These are phyloP conservation scores for Aspergillus tubingensis DNA, from an alignment of 2,329 filamentous ascomycete genomes.

Conservation along the genomic window DNA sequence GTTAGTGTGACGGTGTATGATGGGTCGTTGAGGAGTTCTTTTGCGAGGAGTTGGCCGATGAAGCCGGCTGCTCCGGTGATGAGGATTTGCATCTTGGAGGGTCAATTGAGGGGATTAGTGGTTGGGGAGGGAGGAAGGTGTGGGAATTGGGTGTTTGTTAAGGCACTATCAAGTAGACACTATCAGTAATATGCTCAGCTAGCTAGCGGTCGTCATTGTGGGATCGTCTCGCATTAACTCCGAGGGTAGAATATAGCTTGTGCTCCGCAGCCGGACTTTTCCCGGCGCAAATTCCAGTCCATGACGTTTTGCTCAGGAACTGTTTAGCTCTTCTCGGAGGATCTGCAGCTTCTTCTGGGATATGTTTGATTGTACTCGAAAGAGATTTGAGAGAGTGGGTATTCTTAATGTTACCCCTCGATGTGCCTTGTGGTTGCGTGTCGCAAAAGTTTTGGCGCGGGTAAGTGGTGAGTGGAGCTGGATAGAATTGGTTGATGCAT, in stretches of 20 bases:
- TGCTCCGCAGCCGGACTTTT: conserved; percentile 37
- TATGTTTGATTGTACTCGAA: no score
- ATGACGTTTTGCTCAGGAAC: not conserved
- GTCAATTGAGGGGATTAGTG: not conserved
- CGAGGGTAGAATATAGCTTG: conserved; percentile 23
- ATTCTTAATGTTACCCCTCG: no score
- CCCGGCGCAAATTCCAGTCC: not conserved
- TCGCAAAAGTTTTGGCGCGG: no score
- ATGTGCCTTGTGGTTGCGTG: no score
- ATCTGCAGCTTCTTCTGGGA: not conserved
- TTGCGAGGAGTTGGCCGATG: conserved; percentile 63
- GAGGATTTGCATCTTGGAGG: conserved; percentile 52
- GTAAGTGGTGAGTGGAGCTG: no score
- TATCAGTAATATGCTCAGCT: not conserved
- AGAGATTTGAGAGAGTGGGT: rapidly evolving
- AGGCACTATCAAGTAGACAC: not conserved
- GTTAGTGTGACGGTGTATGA: conserved; percentile 56
- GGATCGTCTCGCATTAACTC: conserved; percentile 36
- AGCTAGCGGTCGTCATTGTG: not conserved
- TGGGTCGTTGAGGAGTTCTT: conserved; percentile 55
- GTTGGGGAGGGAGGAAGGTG: not conserved
- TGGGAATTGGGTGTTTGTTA: not conserved
- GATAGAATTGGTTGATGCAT: no score
- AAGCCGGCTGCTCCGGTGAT: conserved; percentile 67
- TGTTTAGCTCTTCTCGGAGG: not conserved